These are phyloP conservation scores for Bonnemaisonia californica DNA, from an alignment of 31 red algal genomes.

Conservation along the genomic window DNA sequence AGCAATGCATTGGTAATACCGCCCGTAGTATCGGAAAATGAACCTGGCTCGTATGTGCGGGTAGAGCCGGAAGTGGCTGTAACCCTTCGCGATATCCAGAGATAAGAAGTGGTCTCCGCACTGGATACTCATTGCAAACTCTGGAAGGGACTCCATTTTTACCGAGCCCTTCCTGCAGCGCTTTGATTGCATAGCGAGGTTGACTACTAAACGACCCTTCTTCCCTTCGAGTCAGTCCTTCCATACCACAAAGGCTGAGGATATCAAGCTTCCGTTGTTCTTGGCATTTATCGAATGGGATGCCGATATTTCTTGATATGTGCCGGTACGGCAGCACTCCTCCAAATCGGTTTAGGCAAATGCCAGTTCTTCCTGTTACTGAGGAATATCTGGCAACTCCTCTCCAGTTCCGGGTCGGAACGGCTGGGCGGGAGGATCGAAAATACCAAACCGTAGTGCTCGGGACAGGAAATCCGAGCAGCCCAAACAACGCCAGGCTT, in stretches of 20 bases:
- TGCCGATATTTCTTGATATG: neutral
- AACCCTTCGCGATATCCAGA: constrained; percentile 11
- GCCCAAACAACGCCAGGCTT: neutral
- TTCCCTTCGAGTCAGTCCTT: neutral
- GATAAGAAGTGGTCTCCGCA: constrained; percentile 19
- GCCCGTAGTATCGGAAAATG: constrained; percentile 41
- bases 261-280: neutral
- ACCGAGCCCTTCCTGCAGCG: neutral
- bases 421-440: neutral
- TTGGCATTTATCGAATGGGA: neutral
- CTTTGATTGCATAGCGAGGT: neutral
- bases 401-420: neutral
- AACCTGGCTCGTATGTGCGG: constrained; percentile 36
- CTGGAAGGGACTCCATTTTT: constrained; percentile 9
- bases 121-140: constrained; percentile 22
- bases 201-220: constrained; percentile 33
- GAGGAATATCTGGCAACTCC: constrained; percentile 9
- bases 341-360: neutral
- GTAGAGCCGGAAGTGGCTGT: constrained; percentile 11
- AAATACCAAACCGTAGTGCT: neutral
- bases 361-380: neutral
- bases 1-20: constrained; percentile 40
- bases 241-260: constrained; percentile 7
- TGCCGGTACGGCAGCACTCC: constrained; percentile 10
- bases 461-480: constrained; percentile 8